phyloP scores from a whole-genome alignment of 2,329 filamentous ascomycete species.

The Daldinia sp. region DNA sequence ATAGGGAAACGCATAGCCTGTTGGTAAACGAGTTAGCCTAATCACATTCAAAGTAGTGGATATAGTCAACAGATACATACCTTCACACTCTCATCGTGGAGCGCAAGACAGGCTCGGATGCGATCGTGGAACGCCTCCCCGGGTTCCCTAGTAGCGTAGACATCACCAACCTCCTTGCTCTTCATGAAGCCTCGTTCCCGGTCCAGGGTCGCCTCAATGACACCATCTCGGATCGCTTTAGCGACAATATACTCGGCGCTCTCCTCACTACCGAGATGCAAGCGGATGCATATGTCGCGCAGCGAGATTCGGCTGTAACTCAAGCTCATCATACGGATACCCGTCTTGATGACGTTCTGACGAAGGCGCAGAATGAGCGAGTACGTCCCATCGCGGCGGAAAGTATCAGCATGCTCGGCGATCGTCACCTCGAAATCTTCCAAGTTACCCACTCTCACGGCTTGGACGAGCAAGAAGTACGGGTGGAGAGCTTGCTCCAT shows the following conservation, averaged over 20 bases:
- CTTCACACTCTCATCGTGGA: constrained; percentile 99
- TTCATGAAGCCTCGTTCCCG: constrained; percentile 98
- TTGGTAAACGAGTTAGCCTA: constrained; percentile 46
- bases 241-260: constrained; percentile 99
- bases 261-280: constrained; percentile 94
- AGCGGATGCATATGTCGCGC: constrained; percentile 94
- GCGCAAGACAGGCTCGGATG: constrained; percentile 87
- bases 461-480: constrained; percentile 93
- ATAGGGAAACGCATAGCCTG: constrained; percentile 99
- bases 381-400: constrained; percentile 95
- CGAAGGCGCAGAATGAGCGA: constrained; percentile 92
- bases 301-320: constrained; percentile 98
- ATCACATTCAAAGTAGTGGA: not conserved
- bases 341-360: constrained; percentile 99
- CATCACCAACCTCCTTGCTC: constrained; percentile 95
- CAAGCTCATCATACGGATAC: constrained; percentile 98
- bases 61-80: constrained; percentile 60
- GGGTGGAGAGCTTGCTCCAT: constrained; percentile 90
- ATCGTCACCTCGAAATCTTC: constrained; percentile 93
- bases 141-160: constrained; percentile 95
- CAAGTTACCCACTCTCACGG: constrained; percentile 94
- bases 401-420: constrained; percentile 81
- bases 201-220: constrained; percentile 94
- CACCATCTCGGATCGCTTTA: constrained; percentile 96
- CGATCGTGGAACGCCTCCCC: constrained; percentile 98